Conservation (phyloP, 2,329 filamentous ascomycete species). For the Endothia cerciana region DNA sequence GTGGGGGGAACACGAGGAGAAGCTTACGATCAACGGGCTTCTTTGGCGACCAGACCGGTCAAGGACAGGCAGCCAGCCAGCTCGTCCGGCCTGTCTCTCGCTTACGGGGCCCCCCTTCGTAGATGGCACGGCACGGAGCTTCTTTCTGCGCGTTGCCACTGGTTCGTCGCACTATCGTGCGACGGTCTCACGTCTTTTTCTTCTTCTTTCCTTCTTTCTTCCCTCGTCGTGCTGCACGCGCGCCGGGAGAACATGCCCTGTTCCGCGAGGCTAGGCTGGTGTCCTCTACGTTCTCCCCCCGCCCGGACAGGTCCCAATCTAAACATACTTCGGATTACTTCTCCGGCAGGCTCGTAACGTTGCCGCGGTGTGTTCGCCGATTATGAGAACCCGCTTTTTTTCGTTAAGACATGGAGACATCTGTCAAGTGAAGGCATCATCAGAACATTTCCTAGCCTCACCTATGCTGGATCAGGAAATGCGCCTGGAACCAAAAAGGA, state of each 20-base stretch:
- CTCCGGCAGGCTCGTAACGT: neutral
- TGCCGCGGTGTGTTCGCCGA: neutral
- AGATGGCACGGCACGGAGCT: conserved; percentile 18
- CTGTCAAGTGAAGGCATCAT: no score
- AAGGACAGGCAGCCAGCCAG: neutral
- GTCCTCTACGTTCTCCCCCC: neutral
- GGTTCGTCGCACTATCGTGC: conserved; percentile 22
- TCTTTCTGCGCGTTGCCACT: conserved; percentile 15
- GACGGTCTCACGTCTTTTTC: conserved; percentile 4
- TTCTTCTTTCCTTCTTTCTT: neutral
- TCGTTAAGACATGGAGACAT: neutral
- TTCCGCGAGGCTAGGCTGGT: neutral
- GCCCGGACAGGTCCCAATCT: neutral
- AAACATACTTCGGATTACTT: neutral
- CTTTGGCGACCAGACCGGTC: no score
- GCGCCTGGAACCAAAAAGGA: neutral
- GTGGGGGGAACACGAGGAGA: no score
- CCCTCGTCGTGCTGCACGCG: neutral
- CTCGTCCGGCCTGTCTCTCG: conserved; percentile 18
- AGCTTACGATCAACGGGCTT: no score
- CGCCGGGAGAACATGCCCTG: neutral
- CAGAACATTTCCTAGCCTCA: no score
- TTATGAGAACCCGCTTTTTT: neutral
- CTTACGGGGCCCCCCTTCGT: conserved; percentile 24
- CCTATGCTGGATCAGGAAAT: neutral